Base-by-base conservation (phyloP, 306 rosid genomes). In the Glycine tomentella region DNA sequence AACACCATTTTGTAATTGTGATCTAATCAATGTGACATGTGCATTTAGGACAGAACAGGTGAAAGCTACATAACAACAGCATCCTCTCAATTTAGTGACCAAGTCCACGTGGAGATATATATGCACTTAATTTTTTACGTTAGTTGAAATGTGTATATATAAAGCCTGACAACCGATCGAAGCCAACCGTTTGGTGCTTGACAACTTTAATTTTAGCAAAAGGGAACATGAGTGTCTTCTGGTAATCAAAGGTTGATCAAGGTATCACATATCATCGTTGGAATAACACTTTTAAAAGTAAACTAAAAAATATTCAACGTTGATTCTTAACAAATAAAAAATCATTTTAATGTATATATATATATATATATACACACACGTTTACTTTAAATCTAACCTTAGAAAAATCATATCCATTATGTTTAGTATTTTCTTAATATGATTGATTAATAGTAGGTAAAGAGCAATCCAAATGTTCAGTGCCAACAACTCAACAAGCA, bases 11-110 rank as follows among this genome's bases (percentile, higher is more conserved):
- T 36, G 20, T 20, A 20, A 9, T 10, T 2, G 17, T 13, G 48
- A 13, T 33, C 69, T 13, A 65, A 63, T 20, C 20, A 20, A 20
- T 36, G 10, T 12, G 3, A 45, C 25, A 36, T 38, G 4, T 31
- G 45, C 44, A 6, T 13, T 38, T n/a, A 13, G 2, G 16, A 36
- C 25, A 36, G 12, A 11, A 33, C 25, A 14, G 3, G 49, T 36
- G 70, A 64, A 64, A 38, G 70, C 25, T 36, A 64, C 48, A 8
- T 64, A 14, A 64, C 25, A 64, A 64, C 70, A 14, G 9, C 38
- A 58, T 12, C 44, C 44, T 40, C 44, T 40, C 44, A 40, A 4
- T 42, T 6, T 42, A 42, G 46, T 8, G 46, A 42, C 46, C 5
- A 6, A 8, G 46, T 50, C 15, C 55, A 15, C 55, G 55, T 50